A percentile compares a stretch with the other conserved stretches of the same genome.
These are phyloP conservation scores for Kuraishia piskuri DNA, from an alignment of 805 yeast genomes.

Conservation along the genomic window DNA sequence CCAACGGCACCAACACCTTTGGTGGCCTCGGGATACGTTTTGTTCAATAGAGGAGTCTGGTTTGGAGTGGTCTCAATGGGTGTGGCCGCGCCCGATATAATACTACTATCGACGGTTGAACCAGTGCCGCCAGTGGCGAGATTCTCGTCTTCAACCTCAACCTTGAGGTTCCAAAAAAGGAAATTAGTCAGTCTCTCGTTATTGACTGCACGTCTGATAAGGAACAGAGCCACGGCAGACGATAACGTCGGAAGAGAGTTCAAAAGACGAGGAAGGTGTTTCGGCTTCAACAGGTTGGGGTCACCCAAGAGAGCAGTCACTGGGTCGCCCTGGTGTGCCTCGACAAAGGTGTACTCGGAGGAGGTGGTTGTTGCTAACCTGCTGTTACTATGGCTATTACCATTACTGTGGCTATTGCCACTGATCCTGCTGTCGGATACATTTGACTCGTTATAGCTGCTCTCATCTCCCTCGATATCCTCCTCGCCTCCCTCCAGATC, in stretches of 20 bases:
- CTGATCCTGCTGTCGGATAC: not conserved
- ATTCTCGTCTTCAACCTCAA: conserved; percentile 66
- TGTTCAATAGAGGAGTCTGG: not conserved
- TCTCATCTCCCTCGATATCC: not conserved
- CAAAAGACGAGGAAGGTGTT: conserved; percentile 5
- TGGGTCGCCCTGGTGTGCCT: conserved; percentile 17
- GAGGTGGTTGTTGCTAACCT: conserved; percentile 13
- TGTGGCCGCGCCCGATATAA: not conserved
- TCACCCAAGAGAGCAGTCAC: conserved; percentile 16
- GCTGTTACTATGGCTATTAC: conserved; percentile 4
- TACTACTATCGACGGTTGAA: conserved; percentile 4
- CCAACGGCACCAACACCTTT: not conserved
- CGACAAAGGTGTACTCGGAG: conserved; percentile 24
- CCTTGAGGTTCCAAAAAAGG: conserved; percentile 87
- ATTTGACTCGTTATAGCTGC: not conserved
- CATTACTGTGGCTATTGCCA: not conserved
- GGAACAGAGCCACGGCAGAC: conserved; percentile 66
- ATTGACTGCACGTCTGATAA: conserved; percentile 61
- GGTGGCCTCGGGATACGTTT: not conserved
- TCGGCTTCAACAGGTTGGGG: conserved; percentile 11
- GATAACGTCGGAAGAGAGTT: conserved; percentile 15
- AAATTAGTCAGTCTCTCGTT: conserved; percentile 68
- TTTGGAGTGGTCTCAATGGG: not conserved
- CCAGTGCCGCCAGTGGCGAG: conserved; percentile 1
- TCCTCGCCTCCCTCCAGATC: conserved; percentile 3